Percentiles rank a stretch among this genome's conserved stretches.
These are phyloP conservation scores for Floccularia luteovirens DNA, from an alignment of 768 basidiomycete genomes.

Conservation along the genomic window DNA sequence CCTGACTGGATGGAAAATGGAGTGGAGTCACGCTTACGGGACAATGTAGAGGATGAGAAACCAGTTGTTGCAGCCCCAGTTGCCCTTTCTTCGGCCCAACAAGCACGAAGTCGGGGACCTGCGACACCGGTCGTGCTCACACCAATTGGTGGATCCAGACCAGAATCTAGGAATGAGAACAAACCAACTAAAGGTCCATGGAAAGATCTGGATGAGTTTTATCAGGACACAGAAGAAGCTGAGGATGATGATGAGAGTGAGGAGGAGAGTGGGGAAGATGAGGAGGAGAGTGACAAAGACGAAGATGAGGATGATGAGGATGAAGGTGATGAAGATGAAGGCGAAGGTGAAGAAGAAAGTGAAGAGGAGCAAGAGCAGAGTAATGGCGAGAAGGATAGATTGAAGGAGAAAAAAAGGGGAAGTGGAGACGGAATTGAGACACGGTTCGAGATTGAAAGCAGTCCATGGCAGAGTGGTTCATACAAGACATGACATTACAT, in stretches of 20 bases:
- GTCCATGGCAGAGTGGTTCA: not conserved
- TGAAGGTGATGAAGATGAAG: slow-evolving; percentile 13
- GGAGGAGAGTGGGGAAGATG: slow-evolving; percentile 20
- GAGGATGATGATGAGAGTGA: slow-evolving; percentile 17
- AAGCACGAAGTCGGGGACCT: slow-evolving; percentile 16
- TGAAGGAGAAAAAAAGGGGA: no score
- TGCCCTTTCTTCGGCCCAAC: slow-evolving; percentile 27
- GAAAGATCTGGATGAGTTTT: slow-evolving; percentile 72
- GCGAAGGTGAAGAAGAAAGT: slow-evolving; percentile 12
- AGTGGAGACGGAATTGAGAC: no score
- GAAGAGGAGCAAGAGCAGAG: slow-evolving; percentile 8
- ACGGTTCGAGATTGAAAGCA: not conserved
- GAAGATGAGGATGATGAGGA: slow-evolving; percentile 22
- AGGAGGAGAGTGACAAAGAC: slow-evolving; percentile 18
- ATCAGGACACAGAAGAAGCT: slow-evolving; percentile 38
- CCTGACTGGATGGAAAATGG: slow-evolving; percentile 90
- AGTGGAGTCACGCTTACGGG: slow-evolving; percentile 70
- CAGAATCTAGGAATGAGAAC: slow-evolving; percentile 26
- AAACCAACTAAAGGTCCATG: slow-evolving; percentile 32
- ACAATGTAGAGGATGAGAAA: slow-evolving; percentile 63
- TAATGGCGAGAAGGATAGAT: slow-evolving; percentile 6
- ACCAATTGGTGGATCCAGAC: slow-evolving; percentile 38
- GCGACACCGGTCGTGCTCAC: slow-evolving; percentile 49
- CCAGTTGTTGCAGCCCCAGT: slow-evolving; percentile 24
- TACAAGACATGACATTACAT: no score